Conservation (phyloP, 805 yeast genomes). For the Schwanniomyces pseudopolymorphus region DNA sequence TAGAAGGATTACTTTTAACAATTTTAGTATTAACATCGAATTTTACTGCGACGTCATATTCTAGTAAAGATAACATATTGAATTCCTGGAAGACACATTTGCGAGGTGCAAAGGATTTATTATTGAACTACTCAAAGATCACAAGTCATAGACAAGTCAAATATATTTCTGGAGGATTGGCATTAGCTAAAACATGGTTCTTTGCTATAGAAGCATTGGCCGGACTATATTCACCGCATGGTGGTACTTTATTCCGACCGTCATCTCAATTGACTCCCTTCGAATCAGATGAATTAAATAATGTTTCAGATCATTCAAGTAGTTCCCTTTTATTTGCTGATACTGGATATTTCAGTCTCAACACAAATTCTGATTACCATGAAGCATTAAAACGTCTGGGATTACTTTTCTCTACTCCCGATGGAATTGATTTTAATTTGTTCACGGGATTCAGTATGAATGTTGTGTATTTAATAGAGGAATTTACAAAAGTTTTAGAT, state of each 20-base stretch:
- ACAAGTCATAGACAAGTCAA: constrained; percentile 11
- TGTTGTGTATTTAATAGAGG: constrained; percentile 25
- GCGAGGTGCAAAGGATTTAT: constrained; percentile 58
- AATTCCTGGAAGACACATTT: constrained; percentile 63
- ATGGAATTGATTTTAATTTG: constrained; percentile 23
- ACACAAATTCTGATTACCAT: constrained; percentile 27
- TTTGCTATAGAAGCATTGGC: constrained; percentile 55
- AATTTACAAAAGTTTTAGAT: constrained; percentile 23
- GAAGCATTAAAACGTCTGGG: constrained; percentile 29
- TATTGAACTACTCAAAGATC: constrained; percentile 44
- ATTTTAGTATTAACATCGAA: constrained; percentile 60
- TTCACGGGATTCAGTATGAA: constrained; percentile 32
- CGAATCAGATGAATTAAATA: constrained; percentile 3
- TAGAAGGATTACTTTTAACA: constrained; percentile 66
- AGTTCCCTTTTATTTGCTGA: constrained; percentile 22
- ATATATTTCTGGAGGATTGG: constrained; percentile 41
- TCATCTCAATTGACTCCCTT: constrained; percentile 7
- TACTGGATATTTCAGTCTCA: constrained; percentile 29
- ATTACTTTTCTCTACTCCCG: constrained; percentile 16
- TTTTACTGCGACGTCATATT: constrained; percentile 47
- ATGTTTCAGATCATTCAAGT: constrained; percentile 7
- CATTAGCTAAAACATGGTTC: constrained; percentile 60
- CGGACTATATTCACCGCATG: constrained; percentile 48
- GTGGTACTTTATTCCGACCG: constrained; percentile 49
- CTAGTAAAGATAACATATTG: constrained; percentile 9